Conservation (phyloP, 371 early-diverging fungal species). For the Lichtheimia hyalospora region DNA sequence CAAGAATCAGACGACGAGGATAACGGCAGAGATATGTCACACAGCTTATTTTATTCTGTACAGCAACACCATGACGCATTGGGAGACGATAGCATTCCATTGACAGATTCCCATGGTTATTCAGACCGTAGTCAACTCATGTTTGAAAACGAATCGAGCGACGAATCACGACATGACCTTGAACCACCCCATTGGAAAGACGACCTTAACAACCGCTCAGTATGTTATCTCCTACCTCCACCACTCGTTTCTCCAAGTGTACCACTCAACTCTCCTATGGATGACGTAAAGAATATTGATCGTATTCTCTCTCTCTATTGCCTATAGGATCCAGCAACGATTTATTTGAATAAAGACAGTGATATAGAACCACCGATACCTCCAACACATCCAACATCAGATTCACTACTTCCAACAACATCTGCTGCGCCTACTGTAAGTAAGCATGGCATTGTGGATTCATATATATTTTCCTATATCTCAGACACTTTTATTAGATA, state of each 20-base stretch:
- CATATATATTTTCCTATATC: neutral
- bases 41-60: slow-evolving; percentile 45
- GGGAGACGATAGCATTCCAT: slow-evolving; percentile 44
- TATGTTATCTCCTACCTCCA: slow-evolving; percentile 9
- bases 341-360: slow-evolving; percentile 45
- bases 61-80: slow-evolving; percentile 22
- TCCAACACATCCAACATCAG: slow-evolving; percentile 25
- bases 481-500: slow-evolving; percentile 25
- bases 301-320: no score
- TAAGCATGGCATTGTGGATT: neutral
- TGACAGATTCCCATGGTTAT: slow-evolving; percentile 42
- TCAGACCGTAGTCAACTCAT: slow-evolving; percentile 47
- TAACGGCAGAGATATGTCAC: slow-evolving; percentile 22
- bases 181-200: slow-evolving; percentile 10
- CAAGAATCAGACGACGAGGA: slow-evolving; percentile 44
- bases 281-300: neutral
- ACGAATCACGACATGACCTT: neutral
- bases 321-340: slow-evolving; percentile 54
- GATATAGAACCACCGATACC: slow-evolving; percentile 13
- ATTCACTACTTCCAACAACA: slow-evolving; percentile 42
- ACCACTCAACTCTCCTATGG: neutral
- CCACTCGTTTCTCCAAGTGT: neutral
- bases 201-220: slow-evolving; percentile 30
- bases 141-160: slow-evolving; percentile 29
- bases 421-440: slow-evolving; percentile 23